These are phyloP conservation scores for Xylariaceae sp. DNA, from an alignment of 2,329 filamentous ascomycete species.

Conservation along the genomic window DNA sequence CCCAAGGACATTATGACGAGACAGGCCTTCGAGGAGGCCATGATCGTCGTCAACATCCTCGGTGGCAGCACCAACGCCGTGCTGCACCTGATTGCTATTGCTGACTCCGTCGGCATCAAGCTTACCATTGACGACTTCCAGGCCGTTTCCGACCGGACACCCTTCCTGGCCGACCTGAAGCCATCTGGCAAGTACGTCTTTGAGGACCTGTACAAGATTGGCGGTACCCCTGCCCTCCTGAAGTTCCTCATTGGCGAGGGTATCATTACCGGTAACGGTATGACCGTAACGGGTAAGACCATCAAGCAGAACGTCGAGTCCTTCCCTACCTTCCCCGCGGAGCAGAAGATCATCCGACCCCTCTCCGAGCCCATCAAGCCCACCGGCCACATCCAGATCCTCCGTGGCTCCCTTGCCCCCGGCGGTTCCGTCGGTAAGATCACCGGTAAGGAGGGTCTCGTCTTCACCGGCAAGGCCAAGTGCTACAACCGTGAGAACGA, in stretches of 20 bases:
- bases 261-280: conserved; percentile 71
- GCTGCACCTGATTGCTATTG: conserved; percentile 77
- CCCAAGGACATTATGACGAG: conserved; percentile 75
- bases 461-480: conserved; percentile 72
- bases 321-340: conserved; percentile 67
- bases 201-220: conserved; percentile 77
- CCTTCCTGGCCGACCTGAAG: conserved; percentile 77
- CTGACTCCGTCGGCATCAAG: conserved; percentile 73
- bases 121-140: conserved; percentile 86
- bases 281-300: conserved; percentile 86
- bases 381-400: conserved; percentile 83
- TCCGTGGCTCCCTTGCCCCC: conserved; percentile 78
- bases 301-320: conserved; percentile 76
- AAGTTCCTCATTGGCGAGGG: conserved; percentile 82
- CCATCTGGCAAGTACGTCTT: conserved; percentile 85
- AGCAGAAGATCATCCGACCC: conserved; percentile 77
- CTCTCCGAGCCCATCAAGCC: conserved; percentile 79
- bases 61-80: conserved; percentile 84
- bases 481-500: conserved; percentile 81
- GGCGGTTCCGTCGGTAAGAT: conserved; percentile 89
- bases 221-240: conserved; percentile 79
- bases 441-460: conserved; percentile 86
- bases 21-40: conserved; percentile 77
- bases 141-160: conserved; percentile 69
- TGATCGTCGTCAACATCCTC: conserved; percentile 76